A percentile compares a stretch with the other conserved stretches of the same genome.
Conservation (phyloP, 495 filamentous ascomycete species). For the Aspergillus funiculosus region DNA sequence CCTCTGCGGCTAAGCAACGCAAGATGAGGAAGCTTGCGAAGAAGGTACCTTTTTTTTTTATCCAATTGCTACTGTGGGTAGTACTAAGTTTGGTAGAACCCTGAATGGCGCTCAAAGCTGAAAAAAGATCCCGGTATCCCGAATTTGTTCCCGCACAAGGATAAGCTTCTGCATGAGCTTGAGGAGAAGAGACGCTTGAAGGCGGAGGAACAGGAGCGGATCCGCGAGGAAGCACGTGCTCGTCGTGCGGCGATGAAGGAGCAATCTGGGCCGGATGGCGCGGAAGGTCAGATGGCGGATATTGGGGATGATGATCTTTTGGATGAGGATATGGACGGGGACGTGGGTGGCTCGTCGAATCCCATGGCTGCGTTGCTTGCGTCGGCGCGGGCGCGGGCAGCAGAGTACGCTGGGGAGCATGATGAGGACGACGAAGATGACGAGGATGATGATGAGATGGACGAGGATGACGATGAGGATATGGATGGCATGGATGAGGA, state of each 20-base stretch:
- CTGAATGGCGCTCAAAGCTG: constrained; percentile 84
- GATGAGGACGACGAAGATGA: constrained; percentile 55
- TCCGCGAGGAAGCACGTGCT: constrained; percentile 64
- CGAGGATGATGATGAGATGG: constrained; percentile 54
- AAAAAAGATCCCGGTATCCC: constrained; percentile 98
- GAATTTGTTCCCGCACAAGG: constrained; percentile 97
- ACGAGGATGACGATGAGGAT: constrained; percentile 46
- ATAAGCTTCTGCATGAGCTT: constrained; percentile 86
- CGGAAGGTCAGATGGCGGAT: constrained; percentile 31
- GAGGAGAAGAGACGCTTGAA: constrained; percentile 78
- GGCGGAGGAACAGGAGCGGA: constrained; percentile 66
- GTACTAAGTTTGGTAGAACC: constrained; percentile 54
- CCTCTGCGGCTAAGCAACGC: constrained; percentile 80
- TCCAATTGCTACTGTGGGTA: constrained; percentile 1
- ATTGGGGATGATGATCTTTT: constrained; percentile 45
- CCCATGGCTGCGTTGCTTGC: constrained; percentile 92
- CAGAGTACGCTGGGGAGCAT: constrained; percentile 63
- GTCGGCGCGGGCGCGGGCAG: constrained; percentile 80
- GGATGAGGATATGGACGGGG: constrained; percentile 49
- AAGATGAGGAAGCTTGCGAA: constrained; percentile 85
- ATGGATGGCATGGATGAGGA: constrained; percentile 45
- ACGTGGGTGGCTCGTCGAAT: constrained; percentile 62
- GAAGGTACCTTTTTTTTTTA: constrained; percentile 45
- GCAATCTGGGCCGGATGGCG: constrained; percentile 32
- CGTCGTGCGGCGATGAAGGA: constrained; percentile 46